Conservation (phyloP, 805 yeast species). For the Clavispora carvajalis region DNA sequence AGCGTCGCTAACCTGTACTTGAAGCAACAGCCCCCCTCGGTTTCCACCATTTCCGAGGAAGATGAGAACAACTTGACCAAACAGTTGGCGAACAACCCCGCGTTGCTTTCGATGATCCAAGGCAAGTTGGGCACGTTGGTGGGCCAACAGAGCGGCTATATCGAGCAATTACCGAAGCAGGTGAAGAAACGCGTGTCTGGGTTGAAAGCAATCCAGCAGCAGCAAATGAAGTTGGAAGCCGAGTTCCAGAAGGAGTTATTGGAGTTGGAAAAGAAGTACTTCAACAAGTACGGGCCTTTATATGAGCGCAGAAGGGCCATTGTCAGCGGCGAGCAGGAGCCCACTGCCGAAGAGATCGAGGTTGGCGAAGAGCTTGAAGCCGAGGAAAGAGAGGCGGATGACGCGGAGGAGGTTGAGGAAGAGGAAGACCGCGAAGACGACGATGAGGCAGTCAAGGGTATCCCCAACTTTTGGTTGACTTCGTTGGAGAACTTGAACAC, state of each 20-base stretch:
- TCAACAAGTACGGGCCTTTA: constrained; percentile 67
- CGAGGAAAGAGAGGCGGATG: constrained; percentile 43
- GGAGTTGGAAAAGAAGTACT: constrained; percentile 78
- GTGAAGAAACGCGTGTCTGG: constrained; percentile 78
- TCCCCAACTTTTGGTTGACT: constrained; percentile 96
- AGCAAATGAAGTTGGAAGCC: constrained; percentile 78
- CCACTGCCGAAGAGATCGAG: constrained; percentile 71
- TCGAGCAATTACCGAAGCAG: constrained; percentile 63
- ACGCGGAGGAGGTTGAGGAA: constrained; percentile 36
- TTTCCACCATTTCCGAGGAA: constrained; percentile 61
- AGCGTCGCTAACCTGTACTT: constrained; percentile 72
- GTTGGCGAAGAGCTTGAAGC: constrained; percentile 71
- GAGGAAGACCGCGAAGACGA: constrained; percentile 39
- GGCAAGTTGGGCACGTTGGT: constrained; percentile 80
- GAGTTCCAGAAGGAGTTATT: constrained; percentile 87
- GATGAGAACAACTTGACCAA: constrained; percentile 28
- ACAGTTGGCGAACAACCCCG: constrained; percentile 72
- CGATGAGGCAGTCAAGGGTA: constrained; percentile 52
- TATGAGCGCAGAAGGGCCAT: constrained; percentile 69
- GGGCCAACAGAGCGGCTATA: constrained; percentile 84
- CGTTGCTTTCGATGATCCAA: constrained; percentile 79
- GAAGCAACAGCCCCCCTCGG: constrained; percentile 53
- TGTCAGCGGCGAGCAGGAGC: constrained; percentile 69
- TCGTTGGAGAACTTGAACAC: constrained; percentile 83
- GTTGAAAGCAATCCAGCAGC: constrained; percentile 73